Evolutionary conservation across 2,329 filamentous ascomycete species (phyloP), one percentile per base, ranked within the genome.

Genomic region (Fusarium duplospermum): DNA sequence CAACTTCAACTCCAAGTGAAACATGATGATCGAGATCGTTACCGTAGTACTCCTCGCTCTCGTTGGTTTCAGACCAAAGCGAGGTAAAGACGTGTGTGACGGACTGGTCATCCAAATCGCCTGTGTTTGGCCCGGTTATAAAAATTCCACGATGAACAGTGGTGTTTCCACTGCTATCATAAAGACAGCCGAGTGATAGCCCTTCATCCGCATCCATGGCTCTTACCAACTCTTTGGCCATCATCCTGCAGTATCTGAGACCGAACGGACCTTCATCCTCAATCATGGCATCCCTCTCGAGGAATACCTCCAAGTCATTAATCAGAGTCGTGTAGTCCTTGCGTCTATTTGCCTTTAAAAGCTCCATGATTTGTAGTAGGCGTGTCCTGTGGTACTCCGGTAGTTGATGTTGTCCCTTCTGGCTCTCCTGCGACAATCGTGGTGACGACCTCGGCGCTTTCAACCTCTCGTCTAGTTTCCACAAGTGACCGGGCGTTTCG

Each of bases 11-110:
- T 1, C 70, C 72, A 8, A 78, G 65, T 2, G 75, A 77, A 3
- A 78, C 75, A n/a, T 78, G 77, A 1, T 73, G 71, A 20, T 77
- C 68, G 0, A 78, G 47, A 2, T 78, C 73, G 11, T 75, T 78
- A 11, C 54, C 62, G 0, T 76, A 63, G 13, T 72, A 69, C 5
- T 63, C 65, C 4, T 77, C 62, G 5, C 66, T 73, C 1, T 62
- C 58, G n/a, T 40, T 36, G 6, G 64, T 35, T 13, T 71, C 52
- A 7, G 67, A 63, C 72, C 76, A 73, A 2, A 69, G 54, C 0
- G 75, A 78, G 0, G 77, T 78, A 13, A 78, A 77, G 4, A 74
- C 62, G 40, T 73, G 29, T 0, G 38, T 42, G 22, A 35, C 6
- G 2, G 36, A 13, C 1, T 50, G 3, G 0, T 36, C 16, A 0